Base-by-base conservation (phyloP, 306 rosid genomes). In the Castanea crenata region DNA sequence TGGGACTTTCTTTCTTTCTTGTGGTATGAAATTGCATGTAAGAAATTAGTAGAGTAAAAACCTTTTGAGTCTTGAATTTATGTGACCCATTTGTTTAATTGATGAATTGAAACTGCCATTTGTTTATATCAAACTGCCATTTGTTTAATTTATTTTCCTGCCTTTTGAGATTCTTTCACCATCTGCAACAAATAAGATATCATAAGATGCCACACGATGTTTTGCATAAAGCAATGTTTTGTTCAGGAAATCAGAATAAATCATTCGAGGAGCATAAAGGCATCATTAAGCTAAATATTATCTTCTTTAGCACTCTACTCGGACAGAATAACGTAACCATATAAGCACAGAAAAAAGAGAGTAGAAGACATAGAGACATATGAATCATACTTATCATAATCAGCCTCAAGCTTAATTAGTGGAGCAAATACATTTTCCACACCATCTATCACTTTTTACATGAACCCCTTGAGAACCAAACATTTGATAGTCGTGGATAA, bases 361-460 rank as follows among this genome's bases (percentile, higher is more conserved):
- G 44, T 15, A 61, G 55, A 19, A 21, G 12, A 49, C 4, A 76
- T 6, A 38, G 72, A 52, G 51, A 38, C 32, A 61, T 57, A 20
- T 20, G 35, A 20, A 69, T 16, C 77, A 46, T 93, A 96, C 99
- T 86, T 96, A 79, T 96, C 98, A 83, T 96, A 96, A 87, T 96
- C 99, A 58, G 99, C 99, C 89, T 96, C 99, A 73, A 96, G 99
- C 94, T 93, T 96, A 59, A 96, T 96, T 82, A 96, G 99, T 27
- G 99, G 99, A 10, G 98, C 99, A 89, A 96, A 96, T 73, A 96
- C 99, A 87, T 96, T 96, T 93, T 96, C n/a, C n/a, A n/a, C n/a
- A n/a, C n/a, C n/a, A n/a, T 21, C 23, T 21, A 21, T 21, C 23
- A 21, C 69, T 63, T 63, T 49, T 63, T 16, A 12, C 25, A 13